Base-by-base conservation (phyloP, 2,329 filamentous ascomycete genomes). In the Epichloe sp. region DNA sequence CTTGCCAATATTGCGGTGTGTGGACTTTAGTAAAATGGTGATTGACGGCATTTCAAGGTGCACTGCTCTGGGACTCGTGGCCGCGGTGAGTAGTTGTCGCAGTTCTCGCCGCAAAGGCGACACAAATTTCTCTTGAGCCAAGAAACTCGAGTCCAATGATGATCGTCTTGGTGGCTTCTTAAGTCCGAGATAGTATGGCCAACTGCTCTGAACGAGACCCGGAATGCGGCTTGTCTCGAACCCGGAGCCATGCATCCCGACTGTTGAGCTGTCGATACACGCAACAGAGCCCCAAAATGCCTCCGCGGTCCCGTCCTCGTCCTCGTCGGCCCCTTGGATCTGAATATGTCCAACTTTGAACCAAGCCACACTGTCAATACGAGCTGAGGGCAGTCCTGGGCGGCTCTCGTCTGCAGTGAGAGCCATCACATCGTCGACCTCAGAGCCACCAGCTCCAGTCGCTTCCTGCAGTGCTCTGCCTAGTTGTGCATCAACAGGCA, bases 1-100 rank as follows among this genome's bases (percentile, higher is more conserved):
- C 65, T 98, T 98, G 47, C 93, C 93, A 58, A 97, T 95, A 54
- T 88, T 87, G 44, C 93, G 82, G 66, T 98, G 93, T 2, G 88
- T 94, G 1, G 93, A 97, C 1, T 87, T 86, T 6, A 98, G 72
- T 3, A 98, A 75, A 37, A 98, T 85, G 1, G 90, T 88, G 15
- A 96, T 77, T 0, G 93, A 88, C 2, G 91, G 89, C 70, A 97
- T 83, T 43, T 86, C 85, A 3, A 97, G 73, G 60, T 91, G 86
- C 44, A 95, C 83, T 1, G 93, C 91, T 51, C 89, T 79, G 51
- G 85, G 81, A 60, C 89, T 96, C 1, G 89, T 95, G 1, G 91
- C 88, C 3, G 91, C 90, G 10, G 88, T 83, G 56, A 97, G 82
- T 8, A 98, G 71, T 59, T 96, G 88, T 43, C 89, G 78, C 17